Evolutionary conservation across 78 protist genomes (phyloP), one percentile per base, ranked within the genome.

Genomic region (Blattamonas nauphoetae): DNA sequence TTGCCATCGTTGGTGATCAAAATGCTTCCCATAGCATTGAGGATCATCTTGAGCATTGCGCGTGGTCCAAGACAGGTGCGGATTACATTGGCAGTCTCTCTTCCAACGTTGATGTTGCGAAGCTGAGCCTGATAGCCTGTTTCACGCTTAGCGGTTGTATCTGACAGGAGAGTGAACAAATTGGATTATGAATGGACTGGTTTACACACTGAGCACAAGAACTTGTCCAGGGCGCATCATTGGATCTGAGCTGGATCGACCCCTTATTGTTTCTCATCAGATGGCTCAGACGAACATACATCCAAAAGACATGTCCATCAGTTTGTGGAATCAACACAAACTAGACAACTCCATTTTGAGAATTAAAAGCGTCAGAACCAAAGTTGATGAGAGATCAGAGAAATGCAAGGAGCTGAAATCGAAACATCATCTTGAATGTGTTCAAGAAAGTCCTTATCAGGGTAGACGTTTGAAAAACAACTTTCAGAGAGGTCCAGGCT

Each of bases 31-130:
- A 95, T 96, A 83, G 97, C 97, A 87, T 95, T 97, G 38, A 97
- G 92, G 32, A 97, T 88, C 99, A 97, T 97, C 90, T 97, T 97
- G 42, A 97, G 91, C 99, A 97, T 97, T 77, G 98, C 88, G 43
- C 93, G 89, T 41, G 99, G 99, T 44, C 99, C 99, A 21, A 97
- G 91, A 55, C 97, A 94, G 2, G 97, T 94, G 38, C 97, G 85
- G 35, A 97, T 84, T 78, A 97, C 92, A 71, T 95, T 95, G 34
- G 98, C 95, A 32, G 96, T 97, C 35, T 91, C 96, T 90, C 95
- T 93, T 41, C 94, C 99, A 42, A 98, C 98, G 1, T 81, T 1
- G 44, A 97, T 96, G 89, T 95, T 97, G 43, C 90, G 90, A 38
- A 91, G 84, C 91, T 96, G 98, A 0, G 98, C 97, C 87, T 93